Percentiles rank a stretch among this genome's conserved stretches.
Evolutionary conservation across 2,329 filamentous ascomycete genomes (phyloP).

Genomic region (Fusarium haematococcum): DNA sequence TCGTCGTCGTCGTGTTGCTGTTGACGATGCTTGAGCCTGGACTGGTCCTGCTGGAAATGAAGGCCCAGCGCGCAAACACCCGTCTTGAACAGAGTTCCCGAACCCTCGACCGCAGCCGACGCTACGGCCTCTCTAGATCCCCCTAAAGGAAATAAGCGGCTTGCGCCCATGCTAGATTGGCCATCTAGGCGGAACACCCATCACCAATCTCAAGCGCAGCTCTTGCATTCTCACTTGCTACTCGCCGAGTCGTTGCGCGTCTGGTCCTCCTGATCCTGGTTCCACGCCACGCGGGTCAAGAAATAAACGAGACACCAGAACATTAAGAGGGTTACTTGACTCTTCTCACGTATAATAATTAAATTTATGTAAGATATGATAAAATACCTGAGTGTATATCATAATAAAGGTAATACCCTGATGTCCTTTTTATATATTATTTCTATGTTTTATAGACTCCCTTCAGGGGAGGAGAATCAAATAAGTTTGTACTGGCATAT

Average conservation of each 20-base stretch:
- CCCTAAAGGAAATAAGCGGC: constrained; percentile 37
- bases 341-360: not conserved
- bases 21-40: constrained; percentile 27
- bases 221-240: constrained; percentile 39
- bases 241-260: constrained; percentile 37
- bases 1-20: constrained; percentile 10
- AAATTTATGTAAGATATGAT: not conserved
- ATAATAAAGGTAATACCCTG: not conserved
- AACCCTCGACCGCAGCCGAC: constrained; percentile 22
- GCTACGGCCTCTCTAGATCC: constrained; percentile 22
- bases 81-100: constrained; percentile 26
- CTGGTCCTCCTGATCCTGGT: constrained; percentile 34
- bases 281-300: not conserved
- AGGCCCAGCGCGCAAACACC: constrained; percentile 33
- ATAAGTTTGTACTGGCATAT: not conserved
- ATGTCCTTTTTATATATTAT: not conserved
- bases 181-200: constrained; percentile 37
- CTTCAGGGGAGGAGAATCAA: not conserved
- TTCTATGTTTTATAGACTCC: not conserved
- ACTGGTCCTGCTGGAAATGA: constrained; percentile 41
- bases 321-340: not conserved
- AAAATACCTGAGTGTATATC: not conserved
- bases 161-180: constrained; percentile 34
- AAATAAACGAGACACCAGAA: not conserved
- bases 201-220: constrained; percentile 46